A percentile compares a stretch with the other conserved stretches of the same genome.
phyloP scores from a whole-genome alignment of 768 basidiomycete species.

The Leccinum disarticulatum region DNA sequence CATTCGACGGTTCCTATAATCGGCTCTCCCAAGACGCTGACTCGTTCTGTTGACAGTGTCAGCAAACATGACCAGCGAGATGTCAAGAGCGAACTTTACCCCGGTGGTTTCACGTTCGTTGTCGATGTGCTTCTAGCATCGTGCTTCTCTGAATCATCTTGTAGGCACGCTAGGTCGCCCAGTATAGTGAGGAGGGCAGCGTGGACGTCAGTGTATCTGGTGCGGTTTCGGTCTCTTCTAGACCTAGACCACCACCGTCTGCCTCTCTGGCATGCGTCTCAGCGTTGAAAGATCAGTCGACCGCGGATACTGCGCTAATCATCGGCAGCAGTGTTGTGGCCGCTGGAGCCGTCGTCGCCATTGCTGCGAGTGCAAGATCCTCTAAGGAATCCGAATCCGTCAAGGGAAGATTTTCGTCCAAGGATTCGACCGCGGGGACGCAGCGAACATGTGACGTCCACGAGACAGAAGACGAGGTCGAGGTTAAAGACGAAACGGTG shows the following conservation, averaged over 20 bases:
- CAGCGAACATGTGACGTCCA: neutral
- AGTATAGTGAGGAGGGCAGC: neutral
- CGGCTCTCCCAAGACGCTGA: neutral
- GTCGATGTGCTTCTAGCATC: neutral
- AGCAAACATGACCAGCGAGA: neutral
- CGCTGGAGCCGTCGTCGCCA: neutral
- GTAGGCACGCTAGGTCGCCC: conserved; percentile 7
- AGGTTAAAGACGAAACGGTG: neutral
- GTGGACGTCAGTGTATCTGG: neutral
- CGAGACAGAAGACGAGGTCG: neutral
- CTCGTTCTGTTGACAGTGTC: neutral
- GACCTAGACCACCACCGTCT: neutral
- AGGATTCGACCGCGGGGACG: neutral
- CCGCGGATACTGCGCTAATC: neutral
- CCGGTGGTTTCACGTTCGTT: conserved; percentile 13
- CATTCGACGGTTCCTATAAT: neutral
- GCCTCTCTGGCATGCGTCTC: neutral
- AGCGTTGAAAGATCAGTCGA: neutral
- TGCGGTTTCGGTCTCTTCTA: neutral
- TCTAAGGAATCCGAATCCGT: neutral
- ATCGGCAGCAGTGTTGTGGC: neutral
- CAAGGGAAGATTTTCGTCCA: neutral
- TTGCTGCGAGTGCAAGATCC: neutral
- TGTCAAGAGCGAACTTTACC: conserved; percentile 1
- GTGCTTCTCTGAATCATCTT: conserved; percentile 7